Percentiles rank a stretch among this genome's conserved stretches.
These are phyloP conservation scores for Pelargonium fulgidum DNA, from an alignment of 441 rosid species.

Conservation along the genomic window DNA sequence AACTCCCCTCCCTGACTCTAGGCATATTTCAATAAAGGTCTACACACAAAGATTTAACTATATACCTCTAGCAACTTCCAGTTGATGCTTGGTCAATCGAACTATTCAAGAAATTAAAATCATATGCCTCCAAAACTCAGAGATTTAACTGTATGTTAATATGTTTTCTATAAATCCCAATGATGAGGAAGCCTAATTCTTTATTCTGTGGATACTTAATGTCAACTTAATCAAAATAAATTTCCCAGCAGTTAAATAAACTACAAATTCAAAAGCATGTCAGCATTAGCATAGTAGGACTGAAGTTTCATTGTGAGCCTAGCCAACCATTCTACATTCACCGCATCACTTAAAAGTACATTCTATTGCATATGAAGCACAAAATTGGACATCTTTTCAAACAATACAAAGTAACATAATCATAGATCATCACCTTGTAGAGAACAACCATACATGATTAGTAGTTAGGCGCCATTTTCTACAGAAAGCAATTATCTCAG, in stretches of 20 bases:
- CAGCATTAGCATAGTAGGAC: neutral
- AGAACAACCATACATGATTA: conserved; percentile 89
- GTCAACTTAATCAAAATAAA: neutral
- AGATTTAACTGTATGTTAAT: neutral
- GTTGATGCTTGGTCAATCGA: conserved; percentile 1
- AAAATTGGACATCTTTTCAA: conserved; percentile 3
- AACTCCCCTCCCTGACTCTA: neutral
- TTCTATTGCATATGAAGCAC: neutral
- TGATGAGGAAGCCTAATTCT: neutral
- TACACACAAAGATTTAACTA: neutral
- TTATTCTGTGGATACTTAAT: neutral
- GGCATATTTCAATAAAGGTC: neutral
- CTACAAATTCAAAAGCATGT: neutral
- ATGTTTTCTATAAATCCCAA: neutral
- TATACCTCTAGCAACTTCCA: neutral
- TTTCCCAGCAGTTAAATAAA: neutral
- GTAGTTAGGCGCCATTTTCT: conserved; percentile 87
- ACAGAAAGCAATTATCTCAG: conserved; percentile 81
- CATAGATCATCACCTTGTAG: conserved; percentile 58
- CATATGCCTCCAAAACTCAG: neutral
- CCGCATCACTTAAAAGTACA: too few relatives aligned
- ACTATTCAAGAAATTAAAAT: neutral
- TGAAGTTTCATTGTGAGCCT: conserved; percentile 3
- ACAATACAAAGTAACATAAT: conserved; percentile 6
- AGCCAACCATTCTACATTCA: neutral